phyloP scores from a whole-genome alignment of 2,329 filamentous ascomycete species.

The Verruconis gallopava region DNA sequence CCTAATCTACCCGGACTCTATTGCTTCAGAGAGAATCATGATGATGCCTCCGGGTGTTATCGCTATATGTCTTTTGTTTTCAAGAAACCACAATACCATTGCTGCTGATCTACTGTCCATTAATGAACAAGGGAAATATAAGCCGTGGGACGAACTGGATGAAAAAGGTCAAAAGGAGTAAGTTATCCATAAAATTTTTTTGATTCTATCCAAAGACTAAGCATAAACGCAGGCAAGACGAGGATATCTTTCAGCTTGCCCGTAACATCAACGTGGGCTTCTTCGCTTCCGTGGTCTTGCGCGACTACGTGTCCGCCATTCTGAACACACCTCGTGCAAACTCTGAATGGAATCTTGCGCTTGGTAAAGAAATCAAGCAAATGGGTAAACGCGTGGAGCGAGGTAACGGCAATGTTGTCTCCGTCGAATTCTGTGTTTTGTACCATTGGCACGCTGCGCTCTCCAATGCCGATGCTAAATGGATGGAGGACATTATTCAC shows the following conservation, averaged over 20 bases:
- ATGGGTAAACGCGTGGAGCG: constrained; percentile 27
- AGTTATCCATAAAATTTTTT: constrained; percentile 12
- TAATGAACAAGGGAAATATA: constrained; percentile 33
- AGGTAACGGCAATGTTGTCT: constrained; percentile 32
- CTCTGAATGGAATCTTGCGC: constrained; percentile 33
- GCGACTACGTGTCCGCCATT: constrained; percentile 35
- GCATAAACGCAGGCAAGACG: constrained; percentile 27
- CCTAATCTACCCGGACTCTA: constrained; percentile 29
- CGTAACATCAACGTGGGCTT: constrained; percentile 36
- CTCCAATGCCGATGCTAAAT: constrained; percentile 31
- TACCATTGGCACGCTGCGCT: constrained; percentile 37
- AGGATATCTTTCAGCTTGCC: constrained; percentile 35
- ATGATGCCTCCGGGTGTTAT: constrained; percentile 36
- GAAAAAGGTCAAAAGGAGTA: constrained; percentile 27
- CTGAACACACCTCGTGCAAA: constrained; percentile 33
- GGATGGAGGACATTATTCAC: constrained; percentile 32
- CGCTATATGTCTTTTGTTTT: constrained; percentile 31
- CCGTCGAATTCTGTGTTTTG: constrained; percentile 34
- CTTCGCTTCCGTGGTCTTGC: constrained; percentile 33
- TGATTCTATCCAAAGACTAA: not conserved
- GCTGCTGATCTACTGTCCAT: constrained; percentile 27
- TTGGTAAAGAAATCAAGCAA: constrained; percentile 34
- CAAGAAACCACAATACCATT: constrained; percentile 34
- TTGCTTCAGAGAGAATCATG: constrained; percentile 34
- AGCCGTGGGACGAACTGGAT: constrained; percentile 26